These are phyloP conservation scores for Pleurotus salmoneostramineus DNA, from an alignment of 768 basidiomycete species.

Conservation along the genomic window DNA sequence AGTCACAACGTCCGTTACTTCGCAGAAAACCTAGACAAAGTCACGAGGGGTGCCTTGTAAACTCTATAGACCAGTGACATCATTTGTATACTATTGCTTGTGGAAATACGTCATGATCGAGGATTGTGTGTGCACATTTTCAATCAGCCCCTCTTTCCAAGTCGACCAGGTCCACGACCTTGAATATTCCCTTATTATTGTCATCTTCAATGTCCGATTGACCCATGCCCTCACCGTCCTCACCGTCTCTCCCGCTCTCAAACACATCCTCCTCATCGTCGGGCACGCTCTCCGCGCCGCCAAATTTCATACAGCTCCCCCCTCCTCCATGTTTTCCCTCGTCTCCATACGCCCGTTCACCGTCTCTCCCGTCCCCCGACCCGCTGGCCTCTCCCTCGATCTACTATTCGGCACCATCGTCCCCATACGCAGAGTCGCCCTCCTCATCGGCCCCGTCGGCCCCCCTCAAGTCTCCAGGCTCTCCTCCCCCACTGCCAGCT, in stretches of 20 bases:
- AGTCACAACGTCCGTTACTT: conserved; percentile 72
- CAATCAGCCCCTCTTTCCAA: too few relatives aligned
- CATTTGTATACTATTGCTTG: conserved; percentile 4
- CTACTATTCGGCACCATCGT: conserved; percentile 43
- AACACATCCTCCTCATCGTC: conserved; percentile 1
- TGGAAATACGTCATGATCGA: conserved; percentile 3
- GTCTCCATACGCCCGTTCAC: conserved; percentile 28
- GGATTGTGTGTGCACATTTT: background rate
- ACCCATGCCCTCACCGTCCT: conserved; percentile 3
- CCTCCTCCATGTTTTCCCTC: conserved; percentile 25
- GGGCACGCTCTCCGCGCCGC: conserved; percentile 9
- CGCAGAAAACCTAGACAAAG: conserved; percentile 66
- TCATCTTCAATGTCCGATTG: conserved; percentile 1
- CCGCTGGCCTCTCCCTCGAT: conserved; percentile 27
- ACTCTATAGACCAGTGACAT: background rate
- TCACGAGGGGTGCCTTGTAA: conserved; percentile 41
- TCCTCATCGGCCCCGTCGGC: conserved; percentile 26
- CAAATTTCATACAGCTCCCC: conserved; percentile 27
- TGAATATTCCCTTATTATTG: background rate
- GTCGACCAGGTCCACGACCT: background rate
- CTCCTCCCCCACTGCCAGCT: conserved; percentile 10
- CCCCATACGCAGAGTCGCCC: conserved; percentile 33
- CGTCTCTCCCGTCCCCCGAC: conserved; percentile 27
- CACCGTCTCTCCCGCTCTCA: background rate
- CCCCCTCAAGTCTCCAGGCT: conserved; percentile 19